A percentile compares a stretch with the other conserved stretches of the same genome.
phyloP scores from a whole-genome alignment of 306 rosid species.

The Malus orientalis region DNA sequence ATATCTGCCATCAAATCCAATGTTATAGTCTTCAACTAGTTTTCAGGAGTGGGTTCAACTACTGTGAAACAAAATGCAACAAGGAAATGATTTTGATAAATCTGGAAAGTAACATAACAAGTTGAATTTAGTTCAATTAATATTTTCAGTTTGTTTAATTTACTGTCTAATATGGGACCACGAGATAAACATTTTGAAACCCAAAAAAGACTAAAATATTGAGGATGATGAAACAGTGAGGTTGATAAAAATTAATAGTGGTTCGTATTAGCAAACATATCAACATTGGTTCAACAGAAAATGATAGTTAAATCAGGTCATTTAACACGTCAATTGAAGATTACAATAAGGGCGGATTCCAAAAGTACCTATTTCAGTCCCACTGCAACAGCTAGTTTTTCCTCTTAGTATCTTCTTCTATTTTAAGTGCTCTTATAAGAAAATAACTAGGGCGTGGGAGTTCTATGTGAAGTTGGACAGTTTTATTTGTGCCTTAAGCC shows the following conservation, averaged over 20 bases:
- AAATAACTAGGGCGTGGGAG: neutral
- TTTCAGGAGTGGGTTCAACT: constrained; percentile 2
- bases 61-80: constrained; percentile 5
- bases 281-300: neutral
- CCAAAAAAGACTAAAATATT: neutral
- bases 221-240: neutral
- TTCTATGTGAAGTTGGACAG: neutral
- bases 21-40: constrained; percentile 19
- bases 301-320: neutral
- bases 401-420: neutral
- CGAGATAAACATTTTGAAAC: neutral
- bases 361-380: neutral
- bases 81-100: constrained; percentile 15
- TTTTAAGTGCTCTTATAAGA: neutral
- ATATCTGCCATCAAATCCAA: constrained; percentile 67
- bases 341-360: neutral
- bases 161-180: neutral
- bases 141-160: neutral
- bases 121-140: neutral
- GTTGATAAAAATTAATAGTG: no score
- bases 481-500: neutral
- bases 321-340: neutral
- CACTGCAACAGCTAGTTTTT: neutral
- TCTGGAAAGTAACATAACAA: constrained; percentile 12
- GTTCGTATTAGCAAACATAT: neutral